Percentiles rank a stretch among this genome's conserved stretches.
Conservation (phyloP, 2,329 filamentous ascomycete genomes). For the Diaporthe velutina region DNA sequence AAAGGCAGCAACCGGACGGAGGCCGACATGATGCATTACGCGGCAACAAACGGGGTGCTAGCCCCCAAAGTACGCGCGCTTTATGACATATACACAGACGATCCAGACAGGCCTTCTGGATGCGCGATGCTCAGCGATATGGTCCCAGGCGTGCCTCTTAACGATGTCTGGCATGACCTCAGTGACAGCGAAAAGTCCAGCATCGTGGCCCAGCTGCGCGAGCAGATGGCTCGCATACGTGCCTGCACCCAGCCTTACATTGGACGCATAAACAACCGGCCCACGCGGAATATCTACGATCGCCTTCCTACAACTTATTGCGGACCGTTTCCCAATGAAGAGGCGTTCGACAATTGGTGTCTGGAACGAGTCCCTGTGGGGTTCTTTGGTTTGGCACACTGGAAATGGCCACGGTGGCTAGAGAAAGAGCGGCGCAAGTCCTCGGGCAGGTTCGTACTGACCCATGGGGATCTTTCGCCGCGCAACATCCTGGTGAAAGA, state of each 20-base stretch:
- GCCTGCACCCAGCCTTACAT: constrained; percentile 35
- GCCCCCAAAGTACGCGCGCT: constrained; percentile 34
- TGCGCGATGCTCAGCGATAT: constrained; percentile 33
- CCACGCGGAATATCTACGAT: not conserved
- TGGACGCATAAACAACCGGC: constrained; percentile 30
- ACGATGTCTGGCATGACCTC: constrained; percentile 29
- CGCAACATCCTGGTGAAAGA: constrained; percentile 36
- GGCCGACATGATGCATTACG: constrained; percentile 39
- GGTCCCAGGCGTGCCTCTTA: constrained; percentile 36
- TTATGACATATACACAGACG: constrained; percentile 32
- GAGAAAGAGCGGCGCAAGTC: constrained; percentile 25
- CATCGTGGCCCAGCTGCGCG: constrained; percentile 34
- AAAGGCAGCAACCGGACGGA: constrained; percentile 30
- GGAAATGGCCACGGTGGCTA: constrained; percentile 18
- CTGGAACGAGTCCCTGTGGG: not conserved
- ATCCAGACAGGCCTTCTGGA: not conserved
- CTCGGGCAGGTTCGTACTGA: constrained; percentile 15
- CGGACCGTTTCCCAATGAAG: constrained; percentile 32
- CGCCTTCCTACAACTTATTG: not conserved
- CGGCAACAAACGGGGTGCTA: constrained; percentile 32
- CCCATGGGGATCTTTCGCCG: constrained; percentile 27
- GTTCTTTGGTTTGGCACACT: not conserved
- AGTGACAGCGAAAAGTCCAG: not conserved
- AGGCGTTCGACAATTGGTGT: constrained; percentile 38
- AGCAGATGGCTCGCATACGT: constrained; percentile 33